Evolutionary conservation across 352 stramenopile genomes (phyloP).

Genomic region (Pythium utonaiense): DNA sequence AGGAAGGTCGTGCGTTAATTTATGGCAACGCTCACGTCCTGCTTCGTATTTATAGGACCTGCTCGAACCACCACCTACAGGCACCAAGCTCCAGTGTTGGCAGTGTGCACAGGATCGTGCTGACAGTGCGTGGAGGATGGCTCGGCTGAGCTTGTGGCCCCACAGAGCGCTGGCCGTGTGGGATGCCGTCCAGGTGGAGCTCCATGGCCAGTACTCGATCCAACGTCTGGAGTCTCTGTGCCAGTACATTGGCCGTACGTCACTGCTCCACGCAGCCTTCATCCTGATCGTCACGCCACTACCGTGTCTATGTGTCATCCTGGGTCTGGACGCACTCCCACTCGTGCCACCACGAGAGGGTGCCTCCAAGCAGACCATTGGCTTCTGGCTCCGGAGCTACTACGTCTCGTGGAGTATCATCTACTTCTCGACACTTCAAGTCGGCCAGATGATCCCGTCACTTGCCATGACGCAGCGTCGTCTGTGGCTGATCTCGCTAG

Average conservation of each 20-base stretch:
- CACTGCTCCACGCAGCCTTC: background rate
- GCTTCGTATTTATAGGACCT: no score
- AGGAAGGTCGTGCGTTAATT: no score
- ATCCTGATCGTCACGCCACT: no score
- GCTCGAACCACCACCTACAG: no score
- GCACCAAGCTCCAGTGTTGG: no score
- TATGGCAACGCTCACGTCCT: no score
- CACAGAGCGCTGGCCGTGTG: background rate
- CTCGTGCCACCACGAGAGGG: background rate
- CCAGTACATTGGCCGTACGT: background rate
- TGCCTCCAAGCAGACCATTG: background rate
- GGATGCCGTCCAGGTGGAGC: constrained; percentile 3
- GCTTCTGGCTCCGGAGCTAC: background rate
- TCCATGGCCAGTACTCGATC: constrained; percentile 5
- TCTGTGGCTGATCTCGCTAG: background rate
- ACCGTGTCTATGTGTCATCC: background rate
- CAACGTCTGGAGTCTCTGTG: background rate
- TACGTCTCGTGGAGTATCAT: background rate
- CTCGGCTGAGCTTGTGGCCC: background rate
- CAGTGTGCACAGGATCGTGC: no score
- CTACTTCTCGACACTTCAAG: background rate
- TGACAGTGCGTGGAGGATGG: no score
- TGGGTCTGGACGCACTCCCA: background rate
- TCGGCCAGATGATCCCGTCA: background rate
- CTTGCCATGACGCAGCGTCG: background rate